phyloP scores from a whole-genome alignment of 208 protist genomes.

The Herpetomonas muscarum region DNA sequence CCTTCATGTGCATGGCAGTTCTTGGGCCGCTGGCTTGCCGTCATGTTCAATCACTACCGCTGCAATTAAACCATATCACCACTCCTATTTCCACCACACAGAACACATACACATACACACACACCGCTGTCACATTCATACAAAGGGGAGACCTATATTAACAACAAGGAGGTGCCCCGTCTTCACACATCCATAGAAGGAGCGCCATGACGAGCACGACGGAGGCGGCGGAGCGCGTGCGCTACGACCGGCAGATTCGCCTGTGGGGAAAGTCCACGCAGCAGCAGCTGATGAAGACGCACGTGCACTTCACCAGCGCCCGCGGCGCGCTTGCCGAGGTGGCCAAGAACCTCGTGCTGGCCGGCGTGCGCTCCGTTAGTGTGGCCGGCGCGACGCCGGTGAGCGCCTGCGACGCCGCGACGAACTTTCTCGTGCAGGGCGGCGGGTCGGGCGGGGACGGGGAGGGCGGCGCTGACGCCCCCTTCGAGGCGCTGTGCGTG shows the following conservation, averaged over 20 bases:
- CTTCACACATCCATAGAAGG: background rate
- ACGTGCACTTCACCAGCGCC: slow-evolving; percentile 55
- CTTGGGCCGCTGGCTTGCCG: too few species aligned
- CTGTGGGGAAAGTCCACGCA: slow-evolving; percentile 91
- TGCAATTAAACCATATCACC: too few species aligned
- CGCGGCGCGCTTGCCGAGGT: slow-evolving; percentile 64
- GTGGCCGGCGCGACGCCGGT: slow-evolving; percentile 36
- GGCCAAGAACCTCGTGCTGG: slow-evolving; percentile 90
- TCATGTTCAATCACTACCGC: too few species aligned
- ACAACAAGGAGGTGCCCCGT: too few species aligned
- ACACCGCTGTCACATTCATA: too few species aligned
- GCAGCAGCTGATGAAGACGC: slow-evolving; percentile 66
- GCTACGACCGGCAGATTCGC: slow-evolving; percentile 93
- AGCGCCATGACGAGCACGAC: slow-evolving; percentile 19
- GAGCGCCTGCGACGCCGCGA: slow-evolving; percentile 16
- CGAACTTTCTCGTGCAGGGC: slow-evolving; percentile 66
- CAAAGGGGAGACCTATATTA: too few species aligned
- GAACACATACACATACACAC: too few species aligned
- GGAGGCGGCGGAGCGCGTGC: slow-evolving; percentile 44
- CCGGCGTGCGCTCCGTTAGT: slow-evolving; percentile 64
- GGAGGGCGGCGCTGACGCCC: slow-evolving; percentile 8
- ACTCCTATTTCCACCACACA: too few species aligned
- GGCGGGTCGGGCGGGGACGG: slow-evolving; percentile 1
- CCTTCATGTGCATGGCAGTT: too few species aligned
- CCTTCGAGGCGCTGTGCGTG: slow-evolving; percentile 17